Percentiles rank a stretch among this genome's conserved stretches.
These are phyloP conservation scores for Scopulariopsis brevicaulis DNA, from an alignment of 2,329 filamentous ascomycete genomes.

Conservation along the genomic window DNA sequence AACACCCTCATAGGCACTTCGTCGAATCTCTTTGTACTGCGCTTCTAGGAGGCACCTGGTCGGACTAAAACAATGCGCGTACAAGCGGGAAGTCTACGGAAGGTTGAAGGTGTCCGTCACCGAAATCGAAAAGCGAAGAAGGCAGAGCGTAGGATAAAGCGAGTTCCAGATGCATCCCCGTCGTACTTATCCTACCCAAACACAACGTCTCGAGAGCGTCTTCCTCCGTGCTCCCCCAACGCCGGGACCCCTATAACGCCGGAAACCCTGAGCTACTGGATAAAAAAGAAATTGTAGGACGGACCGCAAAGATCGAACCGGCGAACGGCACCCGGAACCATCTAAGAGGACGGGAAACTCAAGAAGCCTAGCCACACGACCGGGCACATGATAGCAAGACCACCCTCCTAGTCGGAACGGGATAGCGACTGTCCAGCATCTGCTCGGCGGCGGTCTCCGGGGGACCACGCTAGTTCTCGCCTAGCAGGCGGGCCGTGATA, in stretches of 20 bases:
- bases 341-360: neutral
- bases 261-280: neutral
- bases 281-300: neutral
- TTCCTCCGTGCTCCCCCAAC: neutral
- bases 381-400: neutral
- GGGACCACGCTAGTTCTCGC: slow-evolving; percentile 49
- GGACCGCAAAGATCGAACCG: neutral
- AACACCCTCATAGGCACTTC: neutral
- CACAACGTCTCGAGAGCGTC: too few species aligned
- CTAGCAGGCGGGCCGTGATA: slow-evolving; percentile 73
- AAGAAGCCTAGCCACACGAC: neutral
- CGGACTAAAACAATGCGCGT: too few species aligned
- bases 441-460: too few species aligned
- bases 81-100: too few species aligned
- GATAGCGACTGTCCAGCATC: too few species aligned
- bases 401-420: neutral
- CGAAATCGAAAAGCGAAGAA: too few species aligned
- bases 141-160: too few species aligned
- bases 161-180: too few species aligned
- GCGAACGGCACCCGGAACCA: too few species aligned
- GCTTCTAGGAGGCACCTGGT: too few species aligned
- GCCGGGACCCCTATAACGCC: neutral
- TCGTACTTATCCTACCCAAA: neutral
- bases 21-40: neutral
- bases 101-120: too few species aligned